These are phyloP conservation scores for Lactarius akahatsu DNA, from an alignment of 768 basidiomycete genomes.

Conservation along the genomic window DNA sequence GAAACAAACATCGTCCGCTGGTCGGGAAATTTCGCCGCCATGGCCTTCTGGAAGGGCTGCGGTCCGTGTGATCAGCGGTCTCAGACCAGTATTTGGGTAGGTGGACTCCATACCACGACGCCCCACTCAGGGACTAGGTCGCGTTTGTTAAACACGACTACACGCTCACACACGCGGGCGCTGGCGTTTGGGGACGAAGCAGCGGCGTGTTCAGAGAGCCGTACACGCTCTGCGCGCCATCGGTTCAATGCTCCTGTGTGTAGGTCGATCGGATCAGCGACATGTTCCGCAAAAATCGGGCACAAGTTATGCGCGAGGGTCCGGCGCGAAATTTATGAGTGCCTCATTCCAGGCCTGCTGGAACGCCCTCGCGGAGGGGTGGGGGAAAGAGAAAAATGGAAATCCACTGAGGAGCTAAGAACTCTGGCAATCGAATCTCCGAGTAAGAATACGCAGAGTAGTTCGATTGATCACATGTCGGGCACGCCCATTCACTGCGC, in stretches of 20 bases:
- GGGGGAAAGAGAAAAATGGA: constrained; percentile 9
- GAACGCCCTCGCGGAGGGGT: not conserved
- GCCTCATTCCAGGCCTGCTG: constrained; percentile 16
- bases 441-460: constrained; percentile 12
- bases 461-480: constrained; percentile 23
- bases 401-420: not conserved
- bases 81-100: constrained; percentile 3
- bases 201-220: constrained; percentile 23
- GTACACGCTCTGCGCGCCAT: constrained; percentile 29
- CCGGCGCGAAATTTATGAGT: constrained; percentile 12
- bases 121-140: constrained; percentile 91
- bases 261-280: constrained; percentile 19
- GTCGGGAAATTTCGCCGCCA: constrained; percentile 68
- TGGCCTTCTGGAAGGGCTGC: constrained; percentile 73
- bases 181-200: constrained; percentile 20
- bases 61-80: constrained; percentile 22
- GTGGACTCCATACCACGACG: constrained; percentile 59
- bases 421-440: constrained; percentile 18
- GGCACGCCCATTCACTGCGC: constrained; percentile 12
- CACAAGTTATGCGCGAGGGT: constrained; percentile 20
- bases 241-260: constrained; percentile 18
- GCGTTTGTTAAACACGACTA: constrained; percentile 90
- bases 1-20: constrained; percentile 71
- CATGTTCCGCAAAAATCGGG: not conserved
- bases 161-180: constrained; percentile 62